Conservation (phyloP, 2,329 filamentous ascomycete species). For the Scedosporium apiospermum region DNA sequence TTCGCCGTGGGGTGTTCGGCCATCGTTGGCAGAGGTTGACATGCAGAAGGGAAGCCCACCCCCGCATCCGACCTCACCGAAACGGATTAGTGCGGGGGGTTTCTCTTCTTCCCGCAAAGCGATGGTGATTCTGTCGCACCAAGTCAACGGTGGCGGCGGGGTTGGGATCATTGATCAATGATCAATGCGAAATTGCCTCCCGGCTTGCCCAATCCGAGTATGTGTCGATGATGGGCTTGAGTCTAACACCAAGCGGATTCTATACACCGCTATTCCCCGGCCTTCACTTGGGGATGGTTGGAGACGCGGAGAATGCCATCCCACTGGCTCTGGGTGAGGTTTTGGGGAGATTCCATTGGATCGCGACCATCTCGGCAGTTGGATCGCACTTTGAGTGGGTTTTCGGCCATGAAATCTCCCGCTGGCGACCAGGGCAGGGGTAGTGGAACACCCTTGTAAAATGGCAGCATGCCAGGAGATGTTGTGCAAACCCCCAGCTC, state of each 20-base stretch:
- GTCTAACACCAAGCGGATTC: neutral
- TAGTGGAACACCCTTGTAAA: neutral
- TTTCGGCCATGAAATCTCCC: neutral
- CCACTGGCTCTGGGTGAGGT: neutral
- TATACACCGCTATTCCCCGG: neutral
- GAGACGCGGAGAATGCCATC: too few species aligned
- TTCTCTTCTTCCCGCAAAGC: neutral
- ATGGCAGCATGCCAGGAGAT: neutral
- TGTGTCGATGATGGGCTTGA: neutral
- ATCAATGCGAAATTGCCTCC: neutral
- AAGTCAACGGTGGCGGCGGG: neutral
- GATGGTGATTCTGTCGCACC: neutral
- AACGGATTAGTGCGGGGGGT: constrained; percentile 2
- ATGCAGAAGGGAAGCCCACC: neutral
- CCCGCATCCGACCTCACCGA: neutral
- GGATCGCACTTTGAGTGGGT: neutral
- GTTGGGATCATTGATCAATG: neutral
- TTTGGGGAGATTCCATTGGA: neutral
- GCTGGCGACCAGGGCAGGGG: neutral
- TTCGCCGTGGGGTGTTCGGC: neutral
- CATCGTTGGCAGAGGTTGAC: neutral
- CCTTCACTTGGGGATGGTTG: neutral
- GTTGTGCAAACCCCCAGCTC: neutral
- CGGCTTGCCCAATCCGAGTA: neutral
- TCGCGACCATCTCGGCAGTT: neutral